Evolutionary conservation across 805 yeast species (phyloP).

Genomic region (Lipomyces starkeyi): DNA sequence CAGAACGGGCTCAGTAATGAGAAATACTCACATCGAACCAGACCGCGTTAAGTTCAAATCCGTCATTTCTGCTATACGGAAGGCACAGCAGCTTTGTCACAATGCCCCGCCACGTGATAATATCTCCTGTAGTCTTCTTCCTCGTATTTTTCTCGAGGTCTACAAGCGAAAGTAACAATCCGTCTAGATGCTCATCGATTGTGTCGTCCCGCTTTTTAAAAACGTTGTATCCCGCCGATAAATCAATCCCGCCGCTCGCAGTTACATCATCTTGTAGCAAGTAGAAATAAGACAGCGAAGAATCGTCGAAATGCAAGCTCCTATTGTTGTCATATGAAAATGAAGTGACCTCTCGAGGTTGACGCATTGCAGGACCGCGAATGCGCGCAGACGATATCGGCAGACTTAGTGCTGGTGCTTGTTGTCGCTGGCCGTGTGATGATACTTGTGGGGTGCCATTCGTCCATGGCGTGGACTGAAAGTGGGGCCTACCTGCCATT

Average conservation of each 20-base stretch:
- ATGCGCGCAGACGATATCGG: conserved; percentile 27
- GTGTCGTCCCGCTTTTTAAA: conserved; percentile 62
- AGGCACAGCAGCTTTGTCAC: conserved; percentile 74
- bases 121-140: conserved; percentile 58
- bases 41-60: conserved; percentile 65
- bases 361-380: conserved; percentile 65
- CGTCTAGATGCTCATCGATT: conserved; percentile 58
- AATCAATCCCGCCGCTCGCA: conserved; percentile 64
- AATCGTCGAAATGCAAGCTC: conserved; percentile 53
- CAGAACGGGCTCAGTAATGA: not conserved
- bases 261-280: conserved; percentile 63
- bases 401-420: conserved; percentile 9
- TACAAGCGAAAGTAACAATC: conserved; percentile 62
- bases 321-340: conserved; percentile 66
- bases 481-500: conserved; percentile 8
- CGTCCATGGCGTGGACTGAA: conserved; percentile 11
- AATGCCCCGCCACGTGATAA: conserved; percentile 84
- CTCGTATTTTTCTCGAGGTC: conserved; percentile 58
- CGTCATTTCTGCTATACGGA: conserved; percentile 64
- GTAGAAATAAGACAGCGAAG: conserved; percentile 73
- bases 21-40: conserved; percentile 61
- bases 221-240: conserved; percentile 66
- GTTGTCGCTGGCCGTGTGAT: conserved; percentile 16
- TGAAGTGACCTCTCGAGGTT: conserved; percentile 80
- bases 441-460: conserved; percentile 2